These are phyloP conservation scores for Coniochaeta sp. DNA, from an alignment of 2,329 filamentous ascomycete species.

Conservation along the genomic window DNA sequence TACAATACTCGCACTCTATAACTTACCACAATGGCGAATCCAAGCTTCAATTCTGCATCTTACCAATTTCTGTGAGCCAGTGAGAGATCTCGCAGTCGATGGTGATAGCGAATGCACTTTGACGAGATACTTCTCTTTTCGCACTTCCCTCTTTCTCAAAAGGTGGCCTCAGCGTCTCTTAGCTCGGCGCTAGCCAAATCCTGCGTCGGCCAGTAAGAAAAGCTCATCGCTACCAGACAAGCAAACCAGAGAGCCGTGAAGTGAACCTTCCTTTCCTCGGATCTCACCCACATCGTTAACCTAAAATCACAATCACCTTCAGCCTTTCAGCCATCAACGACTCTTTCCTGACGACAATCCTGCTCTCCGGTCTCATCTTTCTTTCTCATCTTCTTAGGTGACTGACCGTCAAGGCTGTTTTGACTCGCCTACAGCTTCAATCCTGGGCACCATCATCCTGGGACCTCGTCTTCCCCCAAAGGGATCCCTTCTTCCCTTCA, in stretches of 20 bases:
- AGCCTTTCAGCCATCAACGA: not conserved
- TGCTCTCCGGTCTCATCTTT: not conserved
- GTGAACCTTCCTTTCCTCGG: constrained; percentile 1
- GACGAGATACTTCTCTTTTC: not conserved
- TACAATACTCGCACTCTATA: not conserved
- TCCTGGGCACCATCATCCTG: not conserved
- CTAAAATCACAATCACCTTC: not conserved
- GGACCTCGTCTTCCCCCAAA: not conserved
- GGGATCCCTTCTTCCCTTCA: not conserved
- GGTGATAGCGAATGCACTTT: not conserved
- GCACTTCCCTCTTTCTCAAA: not conserved
- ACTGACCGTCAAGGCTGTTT: not conserved
- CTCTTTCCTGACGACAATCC: not conserved
- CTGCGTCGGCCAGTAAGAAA: not conserved
- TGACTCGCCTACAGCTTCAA: not conserved
- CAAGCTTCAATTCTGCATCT: not conserved
- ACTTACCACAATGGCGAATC: not conserved
- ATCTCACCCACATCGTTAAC: constrained; percentile 1
- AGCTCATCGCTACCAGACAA: not conserved
- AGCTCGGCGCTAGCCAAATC: not conserved
- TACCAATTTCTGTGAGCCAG: not conserved
- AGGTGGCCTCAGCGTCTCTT: not conserved
- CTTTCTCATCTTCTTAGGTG: not conserved
- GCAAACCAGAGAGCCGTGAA: not conserved
- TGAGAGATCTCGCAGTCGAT: not conserved